Conservation (phyloP, 2,329 filamentous ascomycete species). For the Pyricularia pennisetigena region DNA sequence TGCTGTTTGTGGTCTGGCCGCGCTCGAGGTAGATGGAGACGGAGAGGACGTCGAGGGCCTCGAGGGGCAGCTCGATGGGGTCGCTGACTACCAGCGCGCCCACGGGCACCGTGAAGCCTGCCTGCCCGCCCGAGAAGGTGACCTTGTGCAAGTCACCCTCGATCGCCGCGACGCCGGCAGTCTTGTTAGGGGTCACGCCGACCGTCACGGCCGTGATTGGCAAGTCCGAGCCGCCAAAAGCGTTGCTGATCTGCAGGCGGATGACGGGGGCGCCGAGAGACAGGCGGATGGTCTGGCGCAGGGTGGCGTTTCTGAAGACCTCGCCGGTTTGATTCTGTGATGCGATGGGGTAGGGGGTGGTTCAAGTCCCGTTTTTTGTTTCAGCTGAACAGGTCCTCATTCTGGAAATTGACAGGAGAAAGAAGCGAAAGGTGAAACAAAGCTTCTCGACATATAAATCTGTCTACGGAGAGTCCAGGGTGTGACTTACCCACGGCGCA, state of each 20-base stretch:
- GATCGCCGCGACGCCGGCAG: slow-evolving; percentile 36
- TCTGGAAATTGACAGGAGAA: too few species aligned
- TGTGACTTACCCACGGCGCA: slow-evolving; percentile 37
- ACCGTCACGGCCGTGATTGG: slow-evolving; percentile 46
- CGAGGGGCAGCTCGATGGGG: slow-evolving; percentile 40
- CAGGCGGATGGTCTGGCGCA: slow-evolving; percentile 52
- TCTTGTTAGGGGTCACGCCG: slow-evolving; percentile 36
- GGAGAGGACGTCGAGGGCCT: slow-evolving; percentile 36
- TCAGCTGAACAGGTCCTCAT: not conserved
- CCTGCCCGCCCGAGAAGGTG: slow-evolving; percentile 42
- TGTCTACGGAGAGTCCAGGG: not conserved
- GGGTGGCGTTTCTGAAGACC: slow-evolving; percentile 47
- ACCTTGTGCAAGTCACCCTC: slow-evolving; percentile 35
- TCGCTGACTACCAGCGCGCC: slow-evolving; percentile 50
- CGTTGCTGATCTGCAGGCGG: slow-evolving; percentile 51
- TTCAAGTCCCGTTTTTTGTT: too few species aligned
- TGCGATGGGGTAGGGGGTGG: too few species aligned
- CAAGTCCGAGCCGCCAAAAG: slow-evolving; percentile 46
- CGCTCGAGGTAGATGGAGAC: slow-evolving; percentile 47
- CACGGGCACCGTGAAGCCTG: slow-evolving; percentile 38
- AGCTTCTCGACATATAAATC: not conserved
- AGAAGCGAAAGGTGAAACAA: not conserved
- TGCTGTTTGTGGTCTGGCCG: slow-evolving; percentile 42
- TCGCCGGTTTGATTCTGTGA: slow-evolving; percentile 39
- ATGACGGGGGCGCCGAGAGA: slow-evolving; percentile 41